These are phyloP conservation scores for Yarrowia sp. DNA, from an alignment of 805 yeast species.

Conservation along the genomic window DNA sequence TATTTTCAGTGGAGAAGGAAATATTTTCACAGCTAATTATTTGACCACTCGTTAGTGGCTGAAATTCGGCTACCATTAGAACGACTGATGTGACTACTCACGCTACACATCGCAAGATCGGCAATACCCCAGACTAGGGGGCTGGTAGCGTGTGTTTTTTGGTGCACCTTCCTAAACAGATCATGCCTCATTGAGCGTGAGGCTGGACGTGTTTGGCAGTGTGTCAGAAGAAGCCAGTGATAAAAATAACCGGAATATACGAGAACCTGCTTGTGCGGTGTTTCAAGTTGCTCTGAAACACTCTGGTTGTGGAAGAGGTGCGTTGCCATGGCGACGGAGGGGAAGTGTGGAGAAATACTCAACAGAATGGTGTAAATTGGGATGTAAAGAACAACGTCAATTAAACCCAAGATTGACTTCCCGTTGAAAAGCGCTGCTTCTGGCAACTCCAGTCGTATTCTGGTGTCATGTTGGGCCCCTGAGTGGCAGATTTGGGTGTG, in stretches of 20 bases:
- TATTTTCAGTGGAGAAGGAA: not conserved
- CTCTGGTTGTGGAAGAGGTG: not conserved
- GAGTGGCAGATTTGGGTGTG: too few species aligned
- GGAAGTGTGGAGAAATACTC: too few species aligned
- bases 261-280: too few species aligned
- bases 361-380: too few species aligned
- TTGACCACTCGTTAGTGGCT: too few species aligned
- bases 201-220: slow-evolving; percentile 5
- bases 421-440: too few species aligned
- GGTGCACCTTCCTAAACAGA: not conserved
- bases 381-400: too few species aligned
- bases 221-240: not conserved
- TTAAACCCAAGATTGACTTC: too few species aligned
- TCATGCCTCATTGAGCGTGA: not conserved
- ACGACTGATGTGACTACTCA: not conserved
- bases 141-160: slow-evolving; percentile 19
- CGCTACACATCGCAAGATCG: not conserved
- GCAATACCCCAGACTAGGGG: slow-evolving; percentile 14
- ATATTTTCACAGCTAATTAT: not conserved
- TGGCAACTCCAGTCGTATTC: too few species aligned
- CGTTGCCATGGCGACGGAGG: not conserved
- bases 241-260: not conserved
- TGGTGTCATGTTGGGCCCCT: too few species aligned
- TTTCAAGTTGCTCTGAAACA: not conserved
- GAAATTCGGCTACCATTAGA: too few species aligned